phyloP scores from a whole-genome alignment of 345 rosid species.

The Eucalyptus caleyi region DNA sequence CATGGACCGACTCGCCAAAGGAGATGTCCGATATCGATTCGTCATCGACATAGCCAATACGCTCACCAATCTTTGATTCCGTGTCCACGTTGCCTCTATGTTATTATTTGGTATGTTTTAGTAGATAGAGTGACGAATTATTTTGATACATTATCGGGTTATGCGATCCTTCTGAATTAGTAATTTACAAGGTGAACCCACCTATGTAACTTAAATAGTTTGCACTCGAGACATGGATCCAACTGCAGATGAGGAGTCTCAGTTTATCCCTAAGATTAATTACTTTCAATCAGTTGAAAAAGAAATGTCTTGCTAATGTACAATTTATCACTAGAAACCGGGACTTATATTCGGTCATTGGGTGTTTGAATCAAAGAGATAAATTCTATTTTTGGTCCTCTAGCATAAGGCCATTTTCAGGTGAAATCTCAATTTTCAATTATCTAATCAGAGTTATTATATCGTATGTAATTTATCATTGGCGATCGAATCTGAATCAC shows the following conservation, averaged over 20 bases:
- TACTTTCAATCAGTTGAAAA: neutral
- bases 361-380: neutral
- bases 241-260: neutral
- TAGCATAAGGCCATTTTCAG: neutral
- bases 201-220: neutral
- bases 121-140: neutral
- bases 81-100: neutral
- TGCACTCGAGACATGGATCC: neutral
- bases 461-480: neutral
- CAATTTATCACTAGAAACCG: neutral
- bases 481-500: neutral
- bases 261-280: neutral
- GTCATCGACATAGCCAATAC: slow-evolving; percentile 10
- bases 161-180: neutral
- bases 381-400: neutral
- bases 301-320: neutral
- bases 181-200: neutral
- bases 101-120: neutral
- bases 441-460: neutral
- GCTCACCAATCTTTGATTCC: neutral
- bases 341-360: neutral
- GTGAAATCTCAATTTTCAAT: neutral
- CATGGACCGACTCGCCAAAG: neutral
- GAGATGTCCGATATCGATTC: slow-evolving; percentile 8
- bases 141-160: neutral